Base-by-base conservation (phyloP, 2,329 filamentous ascomycete species). In the Fusarium bactridioides region DNA sequence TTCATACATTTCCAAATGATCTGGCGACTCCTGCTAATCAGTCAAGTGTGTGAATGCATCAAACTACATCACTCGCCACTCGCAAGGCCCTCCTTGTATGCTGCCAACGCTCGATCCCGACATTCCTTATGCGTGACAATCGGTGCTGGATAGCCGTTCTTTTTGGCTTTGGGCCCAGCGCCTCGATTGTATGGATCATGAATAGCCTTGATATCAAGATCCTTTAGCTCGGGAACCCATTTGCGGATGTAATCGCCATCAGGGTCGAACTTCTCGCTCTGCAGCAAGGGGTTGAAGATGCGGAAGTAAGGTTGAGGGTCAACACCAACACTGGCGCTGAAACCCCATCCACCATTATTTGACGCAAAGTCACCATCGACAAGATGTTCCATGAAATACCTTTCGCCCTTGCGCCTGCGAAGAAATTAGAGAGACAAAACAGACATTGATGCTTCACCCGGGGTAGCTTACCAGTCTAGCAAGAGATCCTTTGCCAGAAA, bases 261-360 rank as follows among this genome's bases (percentile, higher is more conserved):
- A 0, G 87, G 84, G 78, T 97, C 94, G 75, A 97, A 97, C 81
- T 92, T 95, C 85, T 96, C 93, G 74, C 92, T 94, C 83, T 97
- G 94, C 23, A 93, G 82, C 48, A 94, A 79, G 1, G 94, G 94
- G 76, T 97, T 97, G 82, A 97, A 97, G 57, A 97, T 93, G 11
- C 94, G 88, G 72, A 97, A 97, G 79, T 97, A 97, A 0, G 94
- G 94, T 81, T 97, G 93, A 3, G 94, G 93, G 80, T 97, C 94
- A 11, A 94, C 93, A 3, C 93, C 92, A 0, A 91, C 91, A 23
- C 86, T 89, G 9, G 91, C 90, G 29, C 86, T 82, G 69, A 84
- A 84, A 2, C 83, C 88, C 87, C 87, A 89, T 7, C 88, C 88
- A 33, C 87, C 86, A 69, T 93, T 94, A 79, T 95, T 95, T 64